A percentile compares a stretch with the other conserved stretches of the same genome.
Conservation (phyloP, 179 eudicot species). For the Beta lomatogona region DNA sequence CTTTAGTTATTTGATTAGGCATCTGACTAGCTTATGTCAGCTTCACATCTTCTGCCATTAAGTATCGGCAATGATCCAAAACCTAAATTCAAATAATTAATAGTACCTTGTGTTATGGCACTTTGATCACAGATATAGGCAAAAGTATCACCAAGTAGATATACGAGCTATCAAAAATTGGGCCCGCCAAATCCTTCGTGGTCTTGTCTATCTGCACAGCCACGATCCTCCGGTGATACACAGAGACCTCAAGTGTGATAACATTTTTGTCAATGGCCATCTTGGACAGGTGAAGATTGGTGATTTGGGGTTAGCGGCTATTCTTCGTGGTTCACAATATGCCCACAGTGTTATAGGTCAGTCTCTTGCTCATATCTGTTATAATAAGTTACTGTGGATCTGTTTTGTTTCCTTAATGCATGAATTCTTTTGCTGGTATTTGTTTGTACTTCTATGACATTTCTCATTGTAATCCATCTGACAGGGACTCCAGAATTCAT, state of each 20-base stretch:
- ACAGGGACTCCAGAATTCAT: constrained; percentile 80
- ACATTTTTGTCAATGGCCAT: constrained; percentile 81
- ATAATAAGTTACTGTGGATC: not conserved
- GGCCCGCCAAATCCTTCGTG: constrained; percentile 69
- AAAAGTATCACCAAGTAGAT: constrained; percentile 53
- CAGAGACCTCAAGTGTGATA: constrained; percentile 78
- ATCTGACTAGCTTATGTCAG: not conserved
- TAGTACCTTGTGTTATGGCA: constrained; percentile 9
- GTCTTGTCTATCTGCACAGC: constrained; percentile 64
- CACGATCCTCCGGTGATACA: constrained; percentile 84
- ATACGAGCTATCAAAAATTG: constrained; percentile 66
- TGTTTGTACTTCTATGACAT: not conserved
- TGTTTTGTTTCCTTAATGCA: not conserved
- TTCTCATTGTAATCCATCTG: not conserved
- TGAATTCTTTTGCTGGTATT: not conserved
- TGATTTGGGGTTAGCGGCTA: constrained; percentile 78
- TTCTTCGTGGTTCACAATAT: constrained; percentile 59
- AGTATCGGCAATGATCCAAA: not conserved
- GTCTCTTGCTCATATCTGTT: constrained; percentile 11
- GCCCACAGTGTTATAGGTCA: constrained; percentile 79
- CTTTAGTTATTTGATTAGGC: not conserved
- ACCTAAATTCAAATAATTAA: not conserved
- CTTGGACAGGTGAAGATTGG: constrained; percentile 84
- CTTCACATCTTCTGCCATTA: not conserved
- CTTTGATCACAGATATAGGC: constrained; percentile 53